A percentile compares a stretch with the other conserved stretches of the same genome.
Conservation (phyloP, 169 alveolate genomes). For the Eimeria maxima region DNA sequence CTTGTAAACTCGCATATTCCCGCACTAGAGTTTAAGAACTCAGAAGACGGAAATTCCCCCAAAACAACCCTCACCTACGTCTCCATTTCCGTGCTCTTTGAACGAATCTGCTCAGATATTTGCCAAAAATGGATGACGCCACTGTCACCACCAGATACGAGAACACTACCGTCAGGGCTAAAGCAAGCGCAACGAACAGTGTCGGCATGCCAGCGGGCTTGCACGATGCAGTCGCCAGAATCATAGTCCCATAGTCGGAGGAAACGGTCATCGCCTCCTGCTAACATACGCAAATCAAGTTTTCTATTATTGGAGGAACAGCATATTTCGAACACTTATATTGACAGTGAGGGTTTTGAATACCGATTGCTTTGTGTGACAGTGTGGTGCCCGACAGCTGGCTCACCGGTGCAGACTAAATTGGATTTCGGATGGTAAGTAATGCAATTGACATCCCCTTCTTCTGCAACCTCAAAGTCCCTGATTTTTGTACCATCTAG, state of each 20-base stretch:
- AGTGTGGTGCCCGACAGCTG: background rate
- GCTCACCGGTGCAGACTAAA: slow-evolving; percentile 66
- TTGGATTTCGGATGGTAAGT: slow-evolving; percentile 87
- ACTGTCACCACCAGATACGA: slow-evolving; percentile 91
- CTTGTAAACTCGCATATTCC: background rate
- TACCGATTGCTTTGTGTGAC: background rate
- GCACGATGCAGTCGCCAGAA: slow-evolving; percentile 87
- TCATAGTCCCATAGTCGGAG: slow-evolving; percentile 95
- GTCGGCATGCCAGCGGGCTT: slow-evolving; percentile 80
- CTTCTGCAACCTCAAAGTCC: slow-evolving; percentile 93
- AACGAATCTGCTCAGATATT: slow-evolving; percentile 58
- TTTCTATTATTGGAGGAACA: background rate
- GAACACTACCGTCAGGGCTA: slow-evolving; percentile 89
- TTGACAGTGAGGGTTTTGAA: background rate
- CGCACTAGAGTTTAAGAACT: background rate
- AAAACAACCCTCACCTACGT: background rate
- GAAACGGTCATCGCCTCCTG: slow-evolving; percentile 94
- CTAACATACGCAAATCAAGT: background rate
- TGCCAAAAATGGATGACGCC: slow-evolving; percentile 91
- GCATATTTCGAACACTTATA: background rate
- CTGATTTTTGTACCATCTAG: slow-evolving; percentile 95
- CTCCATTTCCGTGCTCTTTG: background rate
- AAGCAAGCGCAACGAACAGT: slow-evolving; percentile 84
- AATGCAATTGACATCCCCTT: slow-evolving; percentile 94
- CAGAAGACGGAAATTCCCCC: background rate